Evolutionary conservation across 305 asterid genomes (phyloP), one percentile per base, ranked within the genome.

Genomic region (Fraxinus latifolia): DNA sequence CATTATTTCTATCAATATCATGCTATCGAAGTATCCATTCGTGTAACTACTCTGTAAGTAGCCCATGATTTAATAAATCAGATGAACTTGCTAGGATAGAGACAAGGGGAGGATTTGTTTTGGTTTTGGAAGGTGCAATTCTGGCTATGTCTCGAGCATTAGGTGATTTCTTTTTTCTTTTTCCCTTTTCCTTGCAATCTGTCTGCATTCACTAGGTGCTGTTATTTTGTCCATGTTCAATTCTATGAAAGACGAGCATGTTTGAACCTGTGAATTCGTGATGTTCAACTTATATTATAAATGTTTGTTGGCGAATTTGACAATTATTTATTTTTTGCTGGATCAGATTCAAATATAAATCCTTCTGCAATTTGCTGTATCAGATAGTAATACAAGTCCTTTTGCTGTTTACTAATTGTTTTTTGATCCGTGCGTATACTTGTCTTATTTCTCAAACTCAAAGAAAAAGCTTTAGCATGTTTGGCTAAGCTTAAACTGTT

Each of bases 101-200:
- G 75, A 91, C 89, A 2, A 11, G 36, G 25, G 97, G 93, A 3
- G 93, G 95, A 7, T 77, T 50, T 0, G 84, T 92, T 6, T 0
- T 84, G 17, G n/a, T 39, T 79, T 14, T 27, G 0, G 87, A 86
- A 14, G 86, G 87, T 14, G 74, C 86, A 17, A 62, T 92, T 37
- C 81, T 91, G 31, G 90, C 92, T 0, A 88, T 90, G 87, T 84
- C 95, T 72, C 88, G 92, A 50, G 88, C 97, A 21, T 85, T 91
- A 78, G 91, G 91, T 87, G 79, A 68, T 68, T 23, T 62, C 72
- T 9, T 23, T 21, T 21, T 62, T 23, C 34, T 21, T 62, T 60
- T 21, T 8, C 33, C 33, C 3, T 7, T 60, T 21, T 8, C 72
- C 17, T 23, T 7, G 2, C 34, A 23, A 25, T 65, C 32, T 62